These are phyloP conservation scores for Phyllosticta ampelicida DNA, from an alignment of 2,329 filamentous ascomycete species.

Conservation along the genomic window DNA sequence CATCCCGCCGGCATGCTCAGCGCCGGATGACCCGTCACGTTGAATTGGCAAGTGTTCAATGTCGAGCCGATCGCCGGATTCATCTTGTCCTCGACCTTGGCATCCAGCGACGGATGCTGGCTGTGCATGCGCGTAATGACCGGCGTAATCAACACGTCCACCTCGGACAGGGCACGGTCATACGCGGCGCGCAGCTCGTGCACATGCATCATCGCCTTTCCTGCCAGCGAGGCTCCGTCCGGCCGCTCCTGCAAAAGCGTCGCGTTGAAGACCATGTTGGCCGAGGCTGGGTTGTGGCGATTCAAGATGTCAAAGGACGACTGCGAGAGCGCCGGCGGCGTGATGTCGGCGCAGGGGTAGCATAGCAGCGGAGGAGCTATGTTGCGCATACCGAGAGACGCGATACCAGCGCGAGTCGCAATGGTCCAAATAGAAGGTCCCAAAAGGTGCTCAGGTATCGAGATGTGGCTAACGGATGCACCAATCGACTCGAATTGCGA, in stretches of 20 bases:
- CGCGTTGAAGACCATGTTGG: constrained; percentile 34
- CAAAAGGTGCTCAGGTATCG: constrained; percentile 37
- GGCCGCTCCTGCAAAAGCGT: constrained; percentile 21
- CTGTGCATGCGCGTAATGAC: constrained; percentile 37
- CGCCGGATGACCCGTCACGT: constrained; percentile 41
- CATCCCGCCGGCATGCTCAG: constrained; percentile 37
- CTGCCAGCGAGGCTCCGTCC: constrained; percentile 23
- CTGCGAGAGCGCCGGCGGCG: constrained; percentile 22
- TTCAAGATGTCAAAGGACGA: constrained; percentile 35
- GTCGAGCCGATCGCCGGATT: constrained; percentile 35
- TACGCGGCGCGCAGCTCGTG: constrained; percentile 39
- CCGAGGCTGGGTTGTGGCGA: constrained; percentile 34
- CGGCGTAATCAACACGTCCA: constrained; percentile 42
- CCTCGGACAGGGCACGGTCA: constrained; percentile 31
- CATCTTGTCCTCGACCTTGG: constrained; percentile 31
- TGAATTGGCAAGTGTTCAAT: constrained; percentile 37
- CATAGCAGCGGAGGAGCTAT: constrained; percentile 19
- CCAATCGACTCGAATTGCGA: constrained; percentile 31
- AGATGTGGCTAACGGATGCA: constrained; percentile 35
- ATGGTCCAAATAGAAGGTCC: constrained; percentile 41
- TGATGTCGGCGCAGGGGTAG: constrained; percentile 21
- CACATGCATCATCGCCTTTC: constrained; percentile 38
- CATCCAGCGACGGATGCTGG: constrained; percentile 27
- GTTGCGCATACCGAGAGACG: constrained; percentile 18
- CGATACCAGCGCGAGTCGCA: constrained; percentile 22